These are phyloP conservation scores for Kondoa subrosea DNA, from an alignment of 768 basidiomycete genomes.

Conservation along the genomic window DNA sequence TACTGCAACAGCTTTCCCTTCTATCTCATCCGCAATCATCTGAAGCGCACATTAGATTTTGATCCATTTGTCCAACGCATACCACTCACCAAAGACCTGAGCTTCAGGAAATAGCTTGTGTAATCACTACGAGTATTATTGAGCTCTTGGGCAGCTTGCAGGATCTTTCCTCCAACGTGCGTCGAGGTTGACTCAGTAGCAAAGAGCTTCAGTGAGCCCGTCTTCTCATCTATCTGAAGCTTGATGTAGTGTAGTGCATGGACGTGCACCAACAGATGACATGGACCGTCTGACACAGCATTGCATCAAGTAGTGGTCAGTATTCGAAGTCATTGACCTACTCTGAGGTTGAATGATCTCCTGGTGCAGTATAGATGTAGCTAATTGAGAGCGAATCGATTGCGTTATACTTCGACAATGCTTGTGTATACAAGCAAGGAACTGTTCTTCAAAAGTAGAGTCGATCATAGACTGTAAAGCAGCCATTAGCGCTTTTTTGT, in stretches of 20 bases:
- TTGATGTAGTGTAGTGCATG: background rate
- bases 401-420: background rate
- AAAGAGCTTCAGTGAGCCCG: background rate
- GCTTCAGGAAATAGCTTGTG: background rate
- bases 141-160: background rate
- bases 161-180: background rate
- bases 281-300: background rate
- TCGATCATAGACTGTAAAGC: background rate
- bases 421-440: background rate
- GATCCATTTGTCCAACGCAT: background rate
- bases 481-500: background rate
- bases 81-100: background rate
- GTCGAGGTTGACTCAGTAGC: background rate
- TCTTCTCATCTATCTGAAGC: background rate
- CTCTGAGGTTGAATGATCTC: background rate
- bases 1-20: conserved; percentile 46
- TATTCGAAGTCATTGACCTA: background rate
- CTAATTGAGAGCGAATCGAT: background rate
- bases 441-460: background rate
- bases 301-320: background rate
- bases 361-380: background rate
- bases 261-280: background rate
- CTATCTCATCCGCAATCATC: conserved; percentile 24
- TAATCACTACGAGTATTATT: background rate
- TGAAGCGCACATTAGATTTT: background rate